Conservation (phyloP, 2,329 filamentous ascomycete species). For the Colletotrichum chlorophyti region DNA sequence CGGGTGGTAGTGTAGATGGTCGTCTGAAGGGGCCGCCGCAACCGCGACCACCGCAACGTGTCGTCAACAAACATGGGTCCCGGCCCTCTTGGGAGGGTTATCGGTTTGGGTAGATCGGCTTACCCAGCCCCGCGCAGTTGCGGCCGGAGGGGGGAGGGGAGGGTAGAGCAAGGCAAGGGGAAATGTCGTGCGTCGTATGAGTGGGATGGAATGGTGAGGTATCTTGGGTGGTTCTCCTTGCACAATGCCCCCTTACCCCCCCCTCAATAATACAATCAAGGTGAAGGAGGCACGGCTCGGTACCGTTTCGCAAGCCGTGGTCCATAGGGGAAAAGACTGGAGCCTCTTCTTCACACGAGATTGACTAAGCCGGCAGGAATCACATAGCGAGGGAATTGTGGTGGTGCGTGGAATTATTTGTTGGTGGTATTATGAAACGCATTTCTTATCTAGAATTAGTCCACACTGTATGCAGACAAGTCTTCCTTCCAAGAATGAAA, state of each 20-base stretch:
- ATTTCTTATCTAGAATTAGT: slow-evolving; percentile 7
- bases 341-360: no score
- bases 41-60: neutral
- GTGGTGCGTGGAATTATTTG: slow-evolving; percentile 7
- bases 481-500: no score
- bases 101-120: neutral
- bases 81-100: neutral
- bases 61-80: neutral
- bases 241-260: no score
- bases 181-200: neutral
- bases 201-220: no score
- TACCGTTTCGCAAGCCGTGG: neutral
- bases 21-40: neutral
- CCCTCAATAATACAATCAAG: no score
- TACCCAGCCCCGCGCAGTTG: neutral
- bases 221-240: no score
- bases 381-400: no score
- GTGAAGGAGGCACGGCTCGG: neutral
- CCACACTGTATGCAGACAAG: neutral
- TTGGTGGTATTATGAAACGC: slow-evolving; percentile 20
- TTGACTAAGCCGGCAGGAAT: no score
- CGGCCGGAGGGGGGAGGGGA: neutral
- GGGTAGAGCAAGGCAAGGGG: neutral
- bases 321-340: no score
- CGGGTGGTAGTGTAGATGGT: neutral